Evolutionary conservation across 2,329 filamentous ascomycete species (phyloP), one percentile per base, ranked within the genome.

Genomic region (Neofusicoccum sp.): DNA sequence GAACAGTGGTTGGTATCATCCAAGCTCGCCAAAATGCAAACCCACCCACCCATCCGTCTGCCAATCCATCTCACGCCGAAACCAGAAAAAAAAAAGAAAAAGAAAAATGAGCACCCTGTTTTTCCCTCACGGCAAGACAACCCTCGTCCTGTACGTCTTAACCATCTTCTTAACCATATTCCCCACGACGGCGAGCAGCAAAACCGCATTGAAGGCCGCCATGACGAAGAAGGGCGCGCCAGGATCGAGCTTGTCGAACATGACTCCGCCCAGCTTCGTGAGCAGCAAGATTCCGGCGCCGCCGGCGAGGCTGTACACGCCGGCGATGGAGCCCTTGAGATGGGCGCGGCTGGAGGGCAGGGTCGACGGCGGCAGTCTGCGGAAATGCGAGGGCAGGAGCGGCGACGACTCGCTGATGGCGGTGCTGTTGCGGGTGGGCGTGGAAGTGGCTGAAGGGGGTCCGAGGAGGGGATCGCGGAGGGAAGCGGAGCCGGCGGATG

Each of bases 191-290:
- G 75, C 83, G 6, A 87, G 72, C 11, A 96, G 79, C 61, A 97
- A 76, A 1, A 92, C 67, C 0, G 78, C 90, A 73, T 98, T 98
- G 74, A 98, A 98, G 0, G 81, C 80, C 0, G 93, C 93, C 89
- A 99, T 94, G 83, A 98, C 89, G 74, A 93, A 97, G 74, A 99
- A 98, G 0, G 95, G 95, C 9, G 91, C 90, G 0, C 91, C 90
- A 2, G 84, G 83, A 1, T 88, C 89, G 60, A 88, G 80, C 22
- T 77, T 82, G 75, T 99, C 95, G 71, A 98, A 99, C 52, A 97
- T 77, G 41, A 87, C 86, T 0, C 95, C 95, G 11, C 95, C 95
- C 3, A 95, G 76, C 78, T 99, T 99, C 0, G 95, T 98, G 14
- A 99, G 83, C 4, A 98, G 77, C 61, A 99, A 76, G 59, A 99